Conservation (phyloP, 495 filamentous ascomycete species). For the Tetracladium marchalianum region DNA sequence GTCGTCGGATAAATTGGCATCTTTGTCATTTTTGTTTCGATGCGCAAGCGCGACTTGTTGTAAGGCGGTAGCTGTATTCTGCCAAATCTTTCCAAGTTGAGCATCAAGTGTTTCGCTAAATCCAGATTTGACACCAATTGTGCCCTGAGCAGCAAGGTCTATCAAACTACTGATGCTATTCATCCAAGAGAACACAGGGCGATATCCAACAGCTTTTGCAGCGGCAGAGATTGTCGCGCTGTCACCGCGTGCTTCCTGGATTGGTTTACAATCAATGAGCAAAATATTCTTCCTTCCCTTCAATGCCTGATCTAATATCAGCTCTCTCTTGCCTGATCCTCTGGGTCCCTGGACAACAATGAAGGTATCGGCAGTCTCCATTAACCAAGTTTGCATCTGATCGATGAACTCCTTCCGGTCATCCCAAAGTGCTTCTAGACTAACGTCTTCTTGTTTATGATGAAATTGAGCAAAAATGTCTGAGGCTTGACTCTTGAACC, state of each 20-base stretch:
- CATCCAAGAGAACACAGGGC: conserved; percentile 91
- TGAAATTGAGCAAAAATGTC: conserved; percentile 55
- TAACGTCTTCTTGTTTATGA: conserved; percentile 48
- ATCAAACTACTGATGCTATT: conserved; percentile 88
- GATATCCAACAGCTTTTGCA: conserved; percentile 78
- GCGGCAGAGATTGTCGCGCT: conserved; percentile 75
- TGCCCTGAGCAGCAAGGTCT: conserved; percentile 86
- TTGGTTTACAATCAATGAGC: conserved; percentile 89
- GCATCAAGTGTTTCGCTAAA: conserved; percentile 92
- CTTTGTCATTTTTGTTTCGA: conserved; percentile 61
- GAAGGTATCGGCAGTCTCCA: conserved; percentile 82
- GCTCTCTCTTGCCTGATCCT: conserved; percentile 82
- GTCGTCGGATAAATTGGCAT: conserved; percentile 46
- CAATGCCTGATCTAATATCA: conserved; percentile 77
- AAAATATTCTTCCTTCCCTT: conserved; percentile 68
- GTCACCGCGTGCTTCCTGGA: conserved; percentile 87
- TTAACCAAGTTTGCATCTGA: conserved; percentile 74
- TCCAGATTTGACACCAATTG: conserved; percentile 87
- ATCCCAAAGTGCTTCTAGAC: conserved; percentile 76
- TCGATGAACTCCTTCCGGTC: conserved; percentile 74
- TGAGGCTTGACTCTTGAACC: conserved; percentile 71
- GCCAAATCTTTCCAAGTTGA: conserved; percentile 85
- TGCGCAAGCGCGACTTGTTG: conserved; percentile 61
- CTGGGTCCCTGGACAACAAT: conserved; percentile 89
- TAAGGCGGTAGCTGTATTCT: conserved; percentile 74